Evolutionary conservation across 1,284 basidiomycete species (phyloP), one percentile per base, ranked within the genome.

Genomic region (Heterobasidion occidentale): DNA sequence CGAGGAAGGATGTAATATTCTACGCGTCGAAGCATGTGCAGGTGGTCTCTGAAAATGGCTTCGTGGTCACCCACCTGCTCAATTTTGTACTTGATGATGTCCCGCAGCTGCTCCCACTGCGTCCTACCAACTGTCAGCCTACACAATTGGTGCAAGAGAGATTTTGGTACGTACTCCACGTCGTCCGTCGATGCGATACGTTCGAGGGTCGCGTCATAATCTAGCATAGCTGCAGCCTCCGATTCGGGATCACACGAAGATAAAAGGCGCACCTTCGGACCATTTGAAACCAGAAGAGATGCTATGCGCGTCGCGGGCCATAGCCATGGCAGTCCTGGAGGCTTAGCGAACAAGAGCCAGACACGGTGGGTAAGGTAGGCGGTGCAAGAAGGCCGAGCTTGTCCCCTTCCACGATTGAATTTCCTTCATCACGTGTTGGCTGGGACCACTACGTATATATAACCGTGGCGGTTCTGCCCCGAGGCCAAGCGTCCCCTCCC

Each of bases 21-120:
- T 88, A 68, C 33, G 33, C 19, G 27, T 27, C 27, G 27, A 27
- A 27, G 27, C 27, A 27, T 27, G 27, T 27, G 27, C 27, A 27
- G 27, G 27, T 5, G 3, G 8, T 42, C 11, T n/a, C 11, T 7
- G 4, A 42, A n/a, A 7, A 11, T 12, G 36, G 51, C 44, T 44
- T 52, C 36, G 48, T 50, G 53, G 44, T 49, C 51, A 53, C 50
- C 36, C 60, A 88, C 89, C 74, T 88, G 71, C 63, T 76, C 70
- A 7, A 92, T 73, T 66, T 84, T 88, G 65, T 78, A 69, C 66
- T 90, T 91, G 65, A 92, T 80, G 56, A 84, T 80, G 62, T 88
- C 77, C 48, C 86, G 80, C 34, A 94, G 76, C 34, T 77, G 73
- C 12, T 77, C 67, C 92, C 92, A 95, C 68, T 91, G 86, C 62